Conservation (phyloP, 768 basidiomycete species). For the Coprinopsis cinerea region DNA sequence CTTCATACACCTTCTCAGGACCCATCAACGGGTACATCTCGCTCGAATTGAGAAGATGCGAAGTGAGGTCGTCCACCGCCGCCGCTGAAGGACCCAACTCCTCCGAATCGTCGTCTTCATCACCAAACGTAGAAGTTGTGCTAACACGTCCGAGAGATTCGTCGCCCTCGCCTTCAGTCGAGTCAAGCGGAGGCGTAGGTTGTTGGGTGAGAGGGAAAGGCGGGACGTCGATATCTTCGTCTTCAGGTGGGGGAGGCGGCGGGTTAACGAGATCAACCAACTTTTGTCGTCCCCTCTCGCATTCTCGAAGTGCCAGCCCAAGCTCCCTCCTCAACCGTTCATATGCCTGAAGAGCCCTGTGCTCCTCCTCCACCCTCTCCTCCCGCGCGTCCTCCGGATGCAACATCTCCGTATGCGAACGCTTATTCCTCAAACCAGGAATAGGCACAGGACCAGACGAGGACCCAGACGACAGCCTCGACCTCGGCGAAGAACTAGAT, state of each 20-base stretch:
- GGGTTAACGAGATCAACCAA: conserved; percentile 56
- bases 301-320: conserved; percentile 73
- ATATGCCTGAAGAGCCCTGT: conserved; percentile 61
- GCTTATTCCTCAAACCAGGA: neutral
- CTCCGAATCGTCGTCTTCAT: neutral
- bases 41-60: conserved; percentile 50
- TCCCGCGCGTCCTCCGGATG: conserved; percentile 1
- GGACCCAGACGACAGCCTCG: neutral
- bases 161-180: neutral
- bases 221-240: conserved; percentile 25
- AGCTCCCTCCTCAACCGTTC: conserved; percentile 72
- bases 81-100: conserved; percentile 6
- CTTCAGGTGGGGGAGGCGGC: conserved; percentile 30
- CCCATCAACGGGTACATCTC: conserved; percentile 58
- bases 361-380: conserved; percentile 25
- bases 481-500: conserved; percentile 15
- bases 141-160: neutral
- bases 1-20: conserved; percentile 81
- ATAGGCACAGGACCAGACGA: neutral
- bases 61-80: conserved; percentile 46
- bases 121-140: neutral
- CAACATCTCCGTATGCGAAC: neutral
- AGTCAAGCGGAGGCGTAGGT: neutral
- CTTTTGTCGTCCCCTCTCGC: conserved; percentile 69
- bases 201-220: neutral